Base-by-base conservation (phyloP, 495 filamentous ascomycete species). In the Aspergillus ellipticus region DNA sequence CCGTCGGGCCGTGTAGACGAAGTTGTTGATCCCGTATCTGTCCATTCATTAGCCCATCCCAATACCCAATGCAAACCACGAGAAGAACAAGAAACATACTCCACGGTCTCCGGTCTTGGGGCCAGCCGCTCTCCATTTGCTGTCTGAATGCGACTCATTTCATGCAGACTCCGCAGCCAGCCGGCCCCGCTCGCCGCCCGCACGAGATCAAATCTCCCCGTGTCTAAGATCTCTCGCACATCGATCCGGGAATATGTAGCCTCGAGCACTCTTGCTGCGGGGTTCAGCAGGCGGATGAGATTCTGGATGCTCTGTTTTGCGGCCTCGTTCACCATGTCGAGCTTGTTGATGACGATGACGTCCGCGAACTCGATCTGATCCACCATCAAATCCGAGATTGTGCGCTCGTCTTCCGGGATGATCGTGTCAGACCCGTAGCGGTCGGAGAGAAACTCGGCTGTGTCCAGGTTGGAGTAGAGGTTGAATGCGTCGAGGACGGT, bases 351-450 rank as follows among this genome's bases (percentile, higher is more conserved):
- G 26, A 85, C 69, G 11, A 85, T 67, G 2, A 85, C 80, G 49
- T 85, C 79, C 5, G 82, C 80, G 52, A 85, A 85, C 60, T 85
- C 82, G 42, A 85, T 81, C 56, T 85, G 82, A 52, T 85, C 82
- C 0, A 83, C 80, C 68, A 83, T 80, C 2, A 84, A 73, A 50
- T 85, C 80, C 11, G 81, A 82, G 42, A 84, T 81, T 0, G 81
- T 83, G 3, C 81, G 74, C 33, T 85, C 81, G 47, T 85, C 82
- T 53, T 85, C 82, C 0, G 74, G 67, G 0, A 76, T 69, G 13
- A 79, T 71, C 31, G 67, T 71, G 1, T 74, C 65, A 5, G 52
- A 51, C 0, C 73, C 73, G 49, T 75, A 74, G 9, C 82, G 76
- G 31, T 79, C 75, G 0, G 76, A 79, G 2, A 84, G 67, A 43